Base-by-base conservation (phyloP, 495 filamentous ascomycete species). In the Aspergillus taichungensis region DNA sequence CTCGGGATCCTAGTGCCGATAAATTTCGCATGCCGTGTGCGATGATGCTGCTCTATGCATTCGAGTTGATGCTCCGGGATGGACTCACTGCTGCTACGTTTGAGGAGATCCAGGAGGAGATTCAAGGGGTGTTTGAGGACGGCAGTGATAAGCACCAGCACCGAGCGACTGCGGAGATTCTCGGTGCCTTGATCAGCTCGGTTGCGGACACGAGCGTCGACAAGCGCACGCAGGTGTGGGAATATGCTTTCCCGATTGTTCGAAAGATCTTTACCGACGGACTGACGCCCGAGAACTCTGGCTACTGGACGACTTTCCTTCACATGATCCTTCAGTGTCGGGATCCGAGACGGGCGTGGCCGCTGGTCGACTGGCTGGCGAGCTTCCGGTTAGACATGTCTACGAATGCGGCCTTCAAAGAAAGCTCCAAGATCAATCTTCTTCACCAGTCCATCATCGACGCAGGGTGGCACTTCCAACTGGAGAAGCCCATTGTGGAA, bases 131-230 rank as follows among this genome's bases (percentile, higher is more conserved):
- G 3, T 95, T 84, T 53, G 90, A 84, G 14, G 92, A 97, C 67
- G 90, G 94, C 24, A 88, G 80, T 50, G 92, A 99, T 55, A 99
- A 96, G 61, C 94, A 99, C 64, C 90, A 97, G 60, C 92, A 99
- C 59, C 85, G 92, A 35, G 94, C 94, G 6, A 95, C 91, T 13
- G 78, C 94, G 4, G 92, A 99, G 61, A 96, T 99, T 46, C 72
- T 99, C 11, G 87, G 87, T 13, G 88, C 87, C 14, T 59, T 99
- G 54, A 71, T 97, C 8, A 75, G 77, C 35, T 84, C 83, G 30
- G 84, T 87, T 36, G 67, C 78, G 3, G 87, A 95, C 42, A 76
- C 83, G 6, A 77, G 79, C 8, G 55, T 78, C 11, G 77, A 85
- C 39, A 78, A 81, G 45, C 80, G 87, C 13, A 75, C 83, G 18